These are phyloP conservation scores for Adansonia madagascariensis DNA, from an alignment of 441 rosid genomes.

Conservation along the genomic window DNA sequence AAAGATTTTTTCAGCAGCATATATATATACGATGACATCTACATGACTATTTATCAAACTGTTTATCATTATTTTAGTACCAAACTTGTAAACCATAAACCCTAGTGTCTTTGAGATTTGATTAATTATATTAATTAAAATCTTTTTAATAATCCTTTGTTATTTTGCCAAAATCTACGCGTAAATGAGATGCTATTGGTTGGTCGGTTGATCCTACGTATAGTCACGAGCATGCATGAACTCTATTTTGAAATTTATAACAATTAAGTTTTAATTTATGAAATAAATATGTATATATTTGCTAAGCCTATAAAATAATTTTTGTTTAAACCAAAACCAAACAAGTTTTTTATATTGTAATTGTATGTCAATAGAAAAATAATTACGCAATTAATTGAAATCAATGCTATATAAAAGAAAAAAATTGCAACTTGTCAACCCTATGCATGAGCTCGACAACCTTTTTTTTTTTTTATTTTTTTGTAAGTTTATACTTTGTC, in stretches of 20 bases:
- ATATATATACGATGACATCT: neutral
- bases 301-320: neutral
- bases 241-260: slow-evolving; percentile 16
- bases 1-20: neutral
- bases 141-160: neutral
- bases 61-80: neutral
- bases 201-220: slow-evolving; percentile 43
- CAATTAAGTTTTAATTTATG: neutral
- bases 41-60: slow-evolving; percentile 3
- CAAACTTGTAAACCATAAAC: slow-evolving; percentile 11
- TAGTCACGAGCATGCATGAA: slow-evolving; percentile 9
- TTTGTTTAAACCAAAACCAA: neutral
- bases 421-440: slow-evolving; percentile 9
- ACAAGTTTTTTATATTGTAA: slow-evolving; percentile 1
- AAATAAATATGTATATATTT: no score
- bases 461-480: neutral
- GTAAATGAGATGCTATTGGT: slow-evolving; percentile 39
- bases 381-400: neutral
- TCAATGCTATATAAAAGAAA: neutral
- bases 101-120: neutral
- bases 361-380: slow-evolving; percentile 7
- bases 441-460: neutral
- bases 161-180: slow-evolving; percentile 23
- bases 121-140: no score
- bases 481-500: slow-evolving; percentile 24